A percentile compares a stretch with the other conserved stretches of the same genome.
Evolutionary conservation across 495 filamentous ascomycete species (phyloP).

Genomic region (Annulohypoxylon moriforme): DNA sequence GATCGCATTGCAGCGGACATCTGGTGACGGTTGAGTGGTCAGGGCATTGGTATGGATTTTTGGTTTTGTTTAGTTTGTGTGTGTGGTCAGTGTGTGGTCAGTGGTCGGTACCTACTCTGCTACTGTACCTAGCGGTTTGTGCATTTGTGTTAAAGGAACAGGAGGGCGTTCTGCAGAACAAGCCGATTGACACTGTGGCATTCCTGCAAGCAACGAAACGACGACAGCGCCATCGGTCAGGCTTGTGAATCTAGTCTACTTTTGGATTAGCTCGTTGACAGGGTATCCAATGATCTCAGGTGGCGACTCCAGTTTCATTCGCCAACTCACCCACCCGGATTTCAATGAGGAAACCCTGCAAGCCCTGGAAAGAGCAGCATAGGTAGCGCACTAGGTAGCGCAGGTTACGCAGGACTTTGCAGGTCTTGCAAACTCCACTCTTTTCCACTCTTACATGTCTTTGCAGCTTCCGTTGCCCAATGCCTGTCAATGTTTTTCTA

Average conservation of each 20-base stretch:
- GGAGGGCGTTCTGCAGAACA: constrained; percentile 32
- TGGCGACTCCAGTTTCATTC: constrained; percentile 41
- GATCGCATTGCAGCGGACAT: constrained; percentile 44
- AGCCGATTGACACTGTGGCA: constrained; percentile 44
- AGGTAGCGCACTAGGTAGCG: not conserved
- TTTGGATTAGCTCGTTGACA: constrained; percentile 17
- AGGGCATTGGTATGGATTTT: not conserved
- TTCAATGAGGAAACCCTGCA: constrained; percentile 25
- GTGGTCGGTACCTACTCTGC: not conserved
- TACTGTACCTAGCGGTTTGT: not conserved
- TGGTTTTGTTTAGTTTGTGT: not conserved
- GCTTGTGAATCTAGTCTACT: constrained; percentile 13
- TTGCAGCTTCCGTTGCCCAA: constrained; percentile 31
- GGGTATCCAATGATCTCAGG: constrained; percentile 36
- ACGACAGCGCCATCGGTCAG: constrained; percentile 35
- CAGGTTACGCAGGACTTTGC: constrained; percentile 14
- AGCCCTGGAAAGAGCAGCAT: constrained; percentile 3
- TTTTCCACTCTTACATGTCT: constrained; percentile 38
- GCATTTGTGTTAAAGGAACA: not conserved
- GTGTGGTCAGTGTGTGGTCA: not conserved
- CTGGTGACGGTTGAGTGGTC: constrained; percentile 41
- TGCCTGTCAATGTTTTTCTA: constrained; percentile 41
- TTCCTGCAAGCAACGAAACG: constrained; percentile 43
- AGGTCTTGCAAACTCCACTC: constrained; percentile 4
- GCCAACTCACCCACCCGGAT: constrained; percentile 16